Conservation (phyloP, 2,329 filamentous ascomycete species). For the Penicillium concentricum region DNA sequence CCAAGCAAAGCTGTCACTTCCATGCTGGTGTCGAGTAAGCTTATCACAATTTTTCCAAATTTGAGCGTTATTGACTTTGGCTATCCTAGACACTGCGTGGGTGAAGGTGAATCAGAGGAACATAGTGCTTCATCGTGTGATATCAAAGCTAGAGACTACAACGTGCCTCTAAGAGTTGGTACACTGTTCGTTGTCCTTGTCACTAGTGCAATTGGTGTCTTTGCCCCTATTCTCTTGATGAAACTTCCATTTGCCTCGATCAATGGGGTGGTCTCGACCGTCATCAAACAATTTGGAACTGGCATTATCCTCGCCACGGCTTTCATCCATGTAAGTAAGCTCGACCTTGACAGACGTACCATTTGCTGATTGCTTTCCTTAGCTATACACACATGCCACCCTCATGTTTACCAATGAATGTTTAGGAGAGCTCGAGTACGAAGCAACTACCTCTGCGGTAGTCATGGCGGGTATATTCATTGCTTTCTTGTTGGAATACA, state of each 20-base stretch:
- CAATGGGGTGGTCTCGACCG: slow-evolving; percentile 54
- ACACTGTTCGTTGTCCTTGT: slow-evolving; percentile 69
- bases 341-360: background rate
- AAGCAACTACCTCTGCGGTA: slow-evolving; percentile 67
- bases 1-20: slow-evolving; percentile 63
- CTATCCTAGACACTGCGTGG: slow-evolving; percentile 53
- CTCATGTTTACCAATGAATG: slow-evolving; percentile 73
- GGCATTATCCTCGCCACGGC: slow-evolving; percentile 42
- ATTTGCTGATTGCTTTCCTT: slow-evolving; percentile 1
- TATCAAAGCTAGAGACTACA: slow-evolving; percentile 57
- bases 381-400: slow-evolving; percentile 70
- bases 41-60: background rate
- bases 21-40: slow-evolving; percentile 73
- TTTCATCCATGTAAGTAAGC: slow-evolving; percentile 38
- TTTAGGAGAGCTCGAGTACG: slow-evolving; percentile 64
- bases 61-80: slow-evolving; percentile 6
- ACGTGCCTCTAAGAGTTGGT: slow-evolving; percentile 67
- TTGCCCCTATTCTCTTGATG: slow-evolving; percentile 63
- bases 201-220: slow-evolving; percentile 68
- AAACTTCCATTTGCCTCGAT: slow-evolving; percentile 55
- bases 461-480: slow-evolving; percentile 73
- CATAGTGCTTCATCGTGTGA: slow-evolving; percentile 45
- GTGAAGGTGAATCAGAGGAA: slow-evolving; percentile 46
- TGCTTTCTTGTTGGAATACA: slow-evolving; percentile 69
- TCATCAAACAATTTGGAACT: slow-evolving; percentile 62